A percentile compares a stretch with the other conserved stretches of the same genome.
Conservation (phyloP, 257 asterid species). For the Solanum rostratum region DNA sequence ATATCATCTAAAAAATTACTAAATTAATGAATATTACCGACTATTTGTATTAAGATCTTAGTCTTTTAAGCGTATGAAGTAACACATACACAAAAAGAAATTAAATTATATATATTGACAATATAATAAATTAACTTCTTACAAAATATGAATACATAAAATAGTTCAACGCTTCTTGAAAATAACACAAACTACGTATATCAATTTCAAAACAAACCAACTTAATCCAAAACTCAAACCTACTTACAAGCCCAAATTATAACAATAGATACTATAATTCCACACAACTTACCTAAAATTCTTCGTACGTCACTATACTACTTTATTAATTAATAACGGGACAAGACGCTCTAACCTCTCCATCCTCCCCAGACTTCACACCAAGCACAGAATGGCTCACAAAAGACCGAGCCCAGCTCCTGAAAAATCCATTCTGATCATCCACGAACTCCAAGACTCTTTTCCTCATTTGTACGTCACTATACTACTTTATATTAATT, state of each 20-base stretch:
- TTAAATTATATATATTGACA: neutral
- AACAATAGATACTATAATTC: neutral
- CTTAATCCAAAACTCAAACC: neutral
- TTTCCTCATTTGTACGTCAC: conserved; percentile 24
- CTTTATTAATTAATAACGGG: conserved; percentile 15
- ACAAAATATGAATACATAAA: neutral
- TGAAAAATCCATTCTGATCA: conserved; percentile 36
- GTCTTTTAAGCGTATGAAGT: neutral
- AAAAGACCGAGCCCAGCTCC: conserved; percentile 44
- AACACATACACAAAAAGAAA: neutral
- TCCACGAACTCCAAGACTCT: conserved; percentile 38
- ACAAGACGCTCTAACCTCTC: conserved; percentile 50
- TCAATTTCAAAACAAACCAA: neutral
- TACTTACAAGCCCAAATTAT: neutral
- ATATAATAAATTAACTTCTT: neutral
- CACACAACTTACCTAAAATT: neutral
- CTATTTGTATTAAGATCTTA: too few relatives aligned
- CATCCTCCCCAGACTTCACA: conserved; percentile 33
- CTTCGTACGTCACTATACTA: neutral
- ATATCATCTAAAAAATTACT: too few relatives aligned
- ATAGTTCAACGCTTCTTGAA: neutral
- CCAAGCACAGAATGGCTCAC: conserved; percentile 39
- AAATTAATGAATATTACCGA: too few relatives aligned
- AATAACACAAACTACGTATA: neutral
- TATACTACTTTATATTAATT: conserved; percentile 8